Base-by-base conservation (phyloP, 2,329 filamentous ascomycete species). In the Fusarium nelsonii region DNA sequence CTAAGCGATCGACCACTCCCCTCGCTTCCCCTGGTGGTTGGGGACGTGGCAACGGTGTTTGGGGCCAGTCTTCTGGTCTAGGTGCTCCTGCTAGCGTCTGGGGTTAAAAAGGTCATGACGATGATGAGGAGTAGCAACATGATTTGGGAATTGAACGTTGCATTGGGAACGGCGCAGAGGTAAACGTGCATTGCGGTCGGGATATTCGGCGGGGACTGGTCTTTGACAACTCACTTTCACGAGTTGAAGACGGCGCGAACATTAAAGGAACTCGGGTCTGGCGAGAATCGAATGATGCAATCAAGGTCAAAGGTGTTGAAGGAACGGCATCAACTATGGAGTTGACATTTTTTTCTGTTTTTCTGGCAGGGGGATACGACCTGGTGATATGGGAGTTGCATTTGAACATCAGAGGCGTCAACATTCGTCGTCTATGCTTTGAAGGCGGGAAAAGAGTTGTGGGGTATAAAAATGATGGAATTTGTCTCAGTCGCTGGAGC, bases 21-120 rank as follows among this genome's bases (percentile, higher is more conserved):
- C 86, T 97, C 32, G 90, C 94, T n/a, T 97, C 94, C n/a, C 94
- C 94, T 14, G 84, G 90, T 18, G 88, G 90, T 63, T 97, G 94
- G 94, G 90, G 92, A 57, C 91, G 89, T 76, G 91, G 92, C 71
- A 91, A 90, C 70, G 91, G 90, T 39, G 92, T 95, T 45, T 97
- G 94, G 94, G 92, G 93, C 63, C 91, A 90, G 75, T 93, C 92
- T 75, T 92, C 90, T 70, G 88, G 89, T 51, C 89, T 97, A 65
- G 92, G 94, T 70, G 92, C 94, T 65, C 93, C 97, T 79, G 94
- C 94, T 70, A 97, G 93, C 70, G 95, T 97, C 73, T 98, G 94
- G 94, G 94, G 94, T 74, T 97, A 90, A 54, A 30, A 11, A 52
- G 44, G 8, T 33, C 28, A 11, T n/a, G 34, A 28, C 34, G 46